phyloP scores from a whole-genome alignment of 2,329 filamentous ascomycete genomes.

The Chaetomiaceae sp. region DNA sequence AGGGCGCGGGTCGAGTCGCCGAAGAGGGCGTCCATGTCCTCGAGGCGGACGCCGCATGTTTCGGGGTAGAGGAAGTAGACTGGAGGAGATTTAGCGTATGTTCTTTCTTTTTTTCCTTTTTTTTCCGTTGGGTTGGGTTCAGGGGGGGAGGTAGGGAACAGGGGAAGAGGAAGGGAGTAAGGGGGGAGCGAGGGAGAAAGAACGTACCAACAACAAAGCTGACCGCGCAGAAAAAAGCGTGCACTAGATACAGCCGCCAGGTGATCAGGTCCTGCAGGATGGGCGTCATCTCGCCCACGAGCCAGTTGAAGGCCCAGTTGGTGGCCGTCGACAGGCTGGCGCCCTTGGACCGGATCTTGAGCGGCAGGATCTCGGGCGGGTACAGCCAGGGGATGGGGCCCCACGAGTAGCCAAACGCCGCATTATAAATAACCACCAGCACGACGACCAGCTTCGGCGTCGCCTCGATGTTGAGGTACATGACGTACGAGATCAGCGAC shows the following conservation, averaged over 20 bases:
- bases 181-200: too few relatives aligned
- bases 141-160: not conserved
- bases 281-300: constrained; percentile 92
- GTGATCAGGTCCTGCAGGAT: constrained; percentile 86
- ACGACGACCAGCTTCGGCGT: constrained; percentile 84
- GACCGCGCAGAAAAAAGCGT: constrained; percentile 92
- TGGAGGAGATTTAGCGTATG: constrained; percentile 42
- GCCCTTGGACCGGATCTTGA: constrained; percentile 95
- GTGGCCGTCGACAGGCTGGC: constrained; percentile 92
- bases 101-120: too few relatives aligned
- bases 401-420: constrained; percentile 91
- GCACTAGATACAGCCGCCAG: constrained; percentile 90
- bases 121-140: constrained; percentile 5
- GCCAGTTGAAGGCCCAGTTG: constrained; percentile 98
- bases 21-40: constrained; percentile 95
- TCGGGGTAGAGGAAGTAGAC: constrained; percentile 98
- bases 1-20: constrained; percentile 85
- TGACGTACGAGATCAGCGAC: constrained; percentile 89
- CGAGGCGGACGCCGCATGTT: constrained; percentile 87
- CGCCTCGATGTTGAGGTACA: constrained; percentile 73
- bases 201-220: constrained; percentile 93
- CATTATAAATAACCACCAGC: constrained; percentile 98
- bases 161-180: too few relatives aligned
- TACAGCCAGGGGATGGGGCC: constrained; percentile 98
- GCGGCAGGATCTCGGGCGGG: constrained; percentile 93